Conservation (phyloP, 805 yeast species). For the Candida sakaeoensis region DNA sequence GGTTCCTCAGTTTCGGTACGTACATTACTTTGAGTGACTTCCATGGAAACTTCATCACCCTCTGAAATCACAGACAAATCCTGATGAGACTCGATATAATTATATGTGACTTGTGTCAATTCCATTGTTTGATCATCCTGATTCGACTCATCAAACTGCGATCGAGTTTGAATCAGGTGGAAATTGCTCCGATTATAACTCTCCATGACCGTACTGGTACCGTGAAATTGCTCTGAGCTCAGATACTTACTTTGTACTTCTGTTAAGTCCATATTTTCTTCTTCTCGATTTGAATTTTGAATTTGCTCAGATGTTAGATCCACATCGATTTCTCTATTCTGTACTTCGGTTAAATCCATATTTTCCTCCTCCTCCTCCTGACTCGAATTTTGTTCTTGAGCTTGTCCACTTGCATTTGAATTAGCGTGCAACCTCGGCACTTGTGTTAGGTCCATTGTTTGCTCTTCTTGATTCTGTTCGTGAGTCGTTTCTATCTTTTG, state of each 20-base stretch:
- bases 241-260: no score
- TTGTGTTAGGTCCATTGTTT: slow-evolving; percentile 8
- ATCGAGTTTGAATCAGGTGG: slow-evolving; percentile 16
- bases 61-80: slow-evolving; percentile 5
- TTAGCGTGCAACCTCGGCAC: slow-evolving; percentile 3
- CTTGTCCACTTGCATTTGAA: slow-evolving; percentile 1
- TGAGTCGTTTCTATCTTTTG: background rate
- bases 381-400: background rate
- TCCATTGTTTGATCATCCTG: slow-evolving; percentile 4
- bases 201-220: no score
- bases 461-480: background rate
- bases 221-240: slow-evolving; percentile 8
- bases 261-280: slow-evolving; percentile 23
- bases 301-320: background rate
- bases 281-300: slow-evolving; percentile 5
- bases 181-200: no score
- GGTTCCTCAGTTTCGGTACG: background rate
- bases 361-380: background rate
- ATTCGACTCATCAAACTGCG: background rate
- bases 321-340: no score
- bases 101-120: slow-evolving; percentile 3
- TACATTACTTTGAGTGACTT: slow-evolving; percentile 5
- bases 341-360: background rate
- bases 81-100: background rate
- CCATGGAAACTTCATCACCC: slow-evolving; percentile 7